Conservation (phyloP, 257 asterid species). For the Solanum bulbocastanum region DNA sequence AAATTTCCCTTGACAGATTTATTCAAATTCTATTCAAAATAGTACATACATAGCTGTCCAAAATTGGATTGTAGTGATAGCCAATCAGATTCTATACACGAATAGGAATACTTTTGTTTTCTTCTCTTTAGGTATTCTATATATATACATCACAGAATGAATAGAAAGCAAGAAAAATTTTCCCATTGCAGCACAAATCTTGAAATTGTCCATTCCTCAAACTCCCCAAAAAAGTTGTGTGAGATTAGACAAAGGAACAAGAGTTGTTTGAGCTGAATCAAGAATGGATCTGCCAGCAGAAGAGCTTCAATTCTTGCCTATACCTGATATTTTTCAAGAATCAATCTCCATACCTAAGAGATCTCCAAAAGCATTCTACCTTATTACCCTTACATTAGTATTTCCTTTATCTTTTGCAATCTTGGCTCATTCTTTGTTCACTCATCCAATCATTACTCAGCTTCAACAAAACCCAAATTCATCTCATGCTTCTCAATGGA, state of each 20-base stretch:
- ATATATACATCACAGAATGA: too few relatives aligned
- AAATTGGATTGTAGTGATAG: too few relatives aligned
- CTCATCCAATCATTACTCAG: constrained; percentile 64
- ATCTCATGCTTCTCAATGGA: constrained; percentile 54
- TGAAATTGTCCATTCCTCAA: not conserved
- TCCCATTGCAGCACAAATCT: not conserved
- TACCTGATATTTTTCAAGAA: constrained; percentile 55
- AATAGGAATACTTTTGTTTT: too few relatives aligned
- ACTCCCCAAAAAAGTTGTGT: not conserved
- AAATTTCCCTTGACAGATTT: too few relatives aligned
- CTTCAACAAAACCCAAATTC: constrained; percentile 43
- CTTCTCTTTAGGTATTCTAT: too few relatives aligned
- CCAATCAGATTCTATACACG: too few relatives aligned
- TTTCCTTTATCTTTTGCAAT: constrained; percentile 92
- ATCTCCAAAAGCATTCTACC: constrained; percentile 76
- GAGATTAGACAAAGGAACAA: too few relatives aligned
- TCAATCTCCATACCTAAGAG: constrained; percentile 72
- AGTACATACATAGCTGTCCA: too few relatives aligned
- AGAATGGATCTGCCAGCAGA: constrained; percentile 70
- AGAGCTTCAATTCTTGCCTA: constrained; percentile 61
- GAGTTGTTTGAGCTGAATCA: not conserved
- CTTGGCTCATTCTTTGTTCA: constrained; percentile 87
- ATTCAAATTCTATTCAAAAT: too few relatives aligned
- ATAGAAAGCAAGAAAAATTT: too few relatives aligned
- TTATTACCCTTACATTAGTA: constrained; percentile 58